These are phyloP conservation scores for Trichosporon coremiiforme DNA, from an alignment of 1,284 basidiomycete species.

Conservation along the genomic window DNA sequence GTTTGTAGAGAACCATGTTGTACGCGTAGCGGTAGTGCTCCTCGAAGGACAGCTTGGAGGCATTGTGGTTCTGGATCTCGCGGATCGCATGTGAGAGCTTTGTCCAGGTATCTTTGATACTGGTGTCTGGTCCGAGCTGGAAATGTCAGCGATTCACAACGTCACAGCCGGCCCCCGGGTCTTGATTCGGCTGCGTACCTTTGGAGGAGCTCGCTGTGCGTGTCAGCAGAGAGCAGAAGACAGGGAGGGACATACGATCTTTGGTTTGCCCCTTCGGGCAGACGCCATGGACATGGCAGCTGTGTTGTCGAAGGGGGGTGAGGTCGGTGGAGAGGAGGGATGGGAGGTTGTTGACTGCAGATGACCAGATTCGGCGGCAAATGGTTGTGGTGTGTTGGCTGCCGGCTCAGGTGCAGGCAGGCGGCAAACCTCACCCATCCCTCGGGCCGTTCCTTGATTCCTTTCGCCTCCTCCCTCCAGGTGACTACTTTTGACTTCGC, in stretches of 20 bases:
- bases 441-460: background rate
- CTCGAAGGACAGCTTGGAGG: slow-evolving; percentile 89
- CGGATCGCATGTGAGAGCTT: slow-evolving; percentile 68
- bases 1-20: slow-evolving; percentile 86
- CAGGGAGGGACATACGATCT: slow-evolving; percentile 44
- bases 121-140: slow-evolving; percentile 49
- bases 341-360: slow-evolving; percentile 4
- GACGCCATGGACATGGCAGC: slow-evolving; percentile 47
- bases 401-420: background rate
- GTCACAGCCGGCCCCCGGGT: background rate
- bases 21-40: slow-evolving; percentile 95
- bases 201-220: slow-evolving; percentile 49
- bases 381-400: background rate
- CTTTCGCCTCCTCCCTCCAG: background rate
- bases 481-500: slow-evolving; percentile 5
- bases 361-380: slow-evolving; percentile 13
- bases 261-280: slow-evolving; percentile 49
- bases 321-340: background rate
- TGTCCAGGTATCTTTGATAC: slow-evolving; percentile 54
- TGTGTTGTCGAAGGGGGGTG: background rate
- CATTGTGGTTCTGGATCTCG: slow-evolving; percentile 95
- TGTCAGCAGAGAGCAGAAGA: slow-evolving; percentile 15
- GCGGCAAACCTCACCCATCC: too few species aligned
- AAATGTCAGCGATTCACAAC: slow-evolving; percentile 11
- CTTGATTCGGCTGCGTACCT: slow-evolving; percentile 33